Evolutionary conservation across 1,284 basidiomycete species (phyloP), one percentile per base, ranked within the genome.

Genomic region (Cutaneotrichosporon cyanovorans): DNA sequence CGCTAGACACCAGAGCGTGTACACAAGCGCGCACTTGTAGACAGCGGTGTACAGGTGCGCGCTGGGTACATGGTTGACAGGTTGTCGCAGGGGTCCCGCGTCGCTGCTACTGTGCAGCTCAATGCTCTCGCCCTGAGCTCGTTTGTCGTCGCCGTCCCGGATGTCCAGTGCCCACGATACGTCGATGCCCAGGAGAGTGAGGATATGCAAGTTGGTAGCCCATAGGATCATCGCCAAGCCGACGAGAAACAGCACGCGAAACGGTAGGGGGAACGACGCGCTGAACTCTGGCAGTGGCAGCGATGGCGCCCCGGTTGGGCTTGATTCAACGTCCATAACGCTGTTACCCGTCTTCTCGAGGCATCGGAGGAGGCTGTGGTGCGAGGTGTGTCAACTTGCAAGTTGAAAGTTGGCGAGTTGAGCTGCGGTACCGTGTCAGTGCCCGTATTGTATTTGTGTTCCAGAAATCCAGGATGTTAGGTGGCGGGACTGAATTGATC

Each of bases 181-280:
- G 66, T 95, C 87, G 35, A 95, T 73, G 14, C 84, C 82, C n/a
- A 84, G 73, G 4, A 76, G 53, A 55, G 83, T 75, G 33, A 95
- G 78, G 38, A 85, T 79, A 68, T 95, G 89, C 6, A 95, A 73
- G 69, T 95, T 95, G 30, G 82, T 80, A 0, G 87, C 88, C 86
- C 86, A 90, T 46, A 81, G 80, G 9, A 87, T 65, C 47, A 87
- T 76, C 30, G 85, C 84, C 41, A 85, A 57, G 22, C 83, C 82
- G 49, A 80, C 71, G 46, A 91, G 76, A 56, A 80, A 77, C 47
- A 88, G 76, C 25, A 86, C 84, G 51, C 87, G 82, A 66, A 87
- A 87, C 4, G 87, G 87, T 5, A 90, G 75, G 8, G 87, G 87
- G 62, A 87, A 86, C 9, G 74, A 72, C 20, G 78, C 73, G 37